Evolutionary conservation across 352 stramenopile genomes (phyloP).

Genomic region (Phytophthora tentaculata): DNA sequence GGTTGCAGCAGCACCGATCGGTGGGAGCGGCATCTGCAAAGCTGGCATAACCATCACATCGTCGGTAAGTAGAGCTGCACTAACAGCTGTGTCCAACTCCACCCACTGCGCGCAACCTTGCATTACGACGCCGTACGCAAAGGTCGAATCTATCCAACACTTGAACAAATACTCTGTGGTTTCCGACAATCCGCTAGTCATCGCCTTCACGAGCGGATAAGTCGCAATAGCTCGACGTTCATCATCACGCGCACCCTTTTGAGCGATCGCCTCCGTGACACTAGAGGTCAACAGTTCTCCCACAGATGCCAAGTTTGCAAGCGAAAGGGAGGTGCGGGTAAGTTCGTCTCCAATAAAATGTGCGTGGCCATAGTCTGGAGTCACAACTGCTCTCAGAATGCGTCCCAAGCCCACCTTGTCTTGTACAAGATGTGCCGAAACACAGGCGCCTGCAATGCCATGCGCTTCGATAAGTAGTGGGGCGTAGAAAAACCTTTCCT

Average conservation of each 20-base stretch:
- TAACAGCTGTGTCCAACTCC: slow-evolving; percentile 17
- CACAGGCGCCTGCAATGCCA: slow-evolving; percentile 55
- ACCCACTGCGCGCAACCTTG: slow-evolving; percentile 50
- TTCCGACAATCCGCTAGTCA: slow-evolving; percentile 54
- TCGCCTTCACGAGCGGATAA: slow-evolving; percentile 59
- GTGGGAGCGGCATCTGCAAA: slow-evolving; percentile 42
- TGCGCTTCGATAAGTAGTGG: slow-evolving; percentile 76
- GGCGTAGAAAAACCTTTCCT: slow-evolving; percentile 56
- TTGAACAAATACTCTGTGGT: slow-evolving; percentile 49
- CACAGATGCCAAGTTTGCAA: slow-evolving; percentile 71
- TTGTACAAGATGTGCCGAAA: slow-evolving; percentile 64
- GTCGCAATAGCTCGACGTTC: slow-evolving; percentile 24
- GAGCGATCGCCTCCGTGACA: slow-evolving; percentile 36
- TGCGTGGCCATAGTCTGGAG: slow-evolving; percentile 64
- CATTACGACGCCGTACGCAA: slow-evolving; percentile 54
- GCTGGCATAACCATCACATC: slow-evolving; percentile 37
- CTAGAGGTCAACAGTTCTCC: slow-evolving; percentile 61
- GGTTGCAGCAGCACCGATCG: slow-evolving; percentile 7
- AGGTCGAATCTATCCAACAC: slow-evolving; percentile 61
- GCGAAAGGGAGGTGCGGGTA: slow-evolving; percentile 53
- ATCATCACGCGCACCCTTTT: slow-evolving; percentile 32
- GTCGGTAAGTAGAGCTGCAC: slow-evolving; percentile 12
- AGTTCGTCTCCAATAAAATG: slow-evolving; percentile 71
- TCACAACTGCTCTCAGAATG: slow-evolving; percentile 66
- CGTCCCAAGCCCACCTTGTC: slow-evolving; percentile 76